phyloP scores from a whole-genome alignment of 2,329 filamentous ascomycete species.

The Leptographium wingfieldii region DNA sequence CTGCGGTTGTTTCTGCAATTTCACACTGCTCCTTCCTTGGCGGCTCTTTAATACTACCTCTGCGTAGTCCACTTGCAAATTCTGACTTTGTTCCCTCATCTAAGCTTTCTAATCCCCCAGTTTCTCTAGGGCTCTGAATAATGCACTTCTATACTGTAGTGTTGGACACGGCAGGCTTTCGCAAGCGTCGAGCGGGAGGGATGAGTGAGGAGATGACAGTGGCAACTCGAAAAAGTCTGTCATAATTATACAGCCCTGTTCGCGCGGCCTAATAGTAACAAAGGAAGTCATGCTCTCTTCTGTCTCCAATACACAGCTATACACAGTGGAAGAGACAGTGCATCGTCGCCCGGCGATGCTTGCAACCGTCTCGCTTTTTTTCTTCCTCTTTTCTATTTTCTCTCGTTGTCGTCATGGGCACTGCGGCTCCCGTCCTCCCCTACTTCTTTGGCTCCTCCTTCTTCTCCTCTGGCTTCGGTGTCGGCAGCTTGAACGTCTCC shows the following conservation, averaged over 20 bases:
- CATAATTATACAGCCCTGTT: neutral
- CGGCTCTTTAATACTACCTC: neutral
- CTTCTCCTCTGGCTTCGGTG: slow-evolving; percentile 87
- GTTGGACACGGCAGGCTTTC: neutral
- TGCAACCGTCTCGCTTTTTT: neutral
- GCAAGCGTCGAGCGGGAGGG: no score
- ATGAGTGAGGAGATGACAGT: neutral
- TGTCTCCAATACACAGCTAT: neutral
- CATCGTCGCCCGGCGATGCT: neutral
- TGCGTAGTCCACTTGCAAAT: neutral
- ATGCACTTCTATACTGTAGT: neutral
- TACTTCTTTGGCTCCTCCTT: slow-evolving; percentile 86
- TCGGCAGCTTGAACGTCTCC: slow-evolving; percentile 85
- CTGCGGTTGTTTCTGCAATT: neutral
- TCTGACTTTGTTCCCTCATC: neutral
- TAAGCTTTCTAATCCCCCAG: no score
- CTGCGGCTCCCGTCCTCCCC: neutral
- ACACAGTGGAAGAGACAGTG: neutral
- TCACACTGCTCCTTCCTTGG: neutral
- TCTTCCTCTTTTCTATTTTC: neutral
- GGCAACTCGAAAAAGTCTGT: neutral
- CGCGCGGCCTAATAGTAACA: neutral
- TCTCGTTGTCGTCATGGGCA: neutral
- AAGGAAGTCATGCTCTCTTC: neutral
- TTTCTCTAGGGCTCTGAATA: no score